phyloP scores from a whole-genome alignment of 441 rosid genomes.

The Croton setiger region DNA sequence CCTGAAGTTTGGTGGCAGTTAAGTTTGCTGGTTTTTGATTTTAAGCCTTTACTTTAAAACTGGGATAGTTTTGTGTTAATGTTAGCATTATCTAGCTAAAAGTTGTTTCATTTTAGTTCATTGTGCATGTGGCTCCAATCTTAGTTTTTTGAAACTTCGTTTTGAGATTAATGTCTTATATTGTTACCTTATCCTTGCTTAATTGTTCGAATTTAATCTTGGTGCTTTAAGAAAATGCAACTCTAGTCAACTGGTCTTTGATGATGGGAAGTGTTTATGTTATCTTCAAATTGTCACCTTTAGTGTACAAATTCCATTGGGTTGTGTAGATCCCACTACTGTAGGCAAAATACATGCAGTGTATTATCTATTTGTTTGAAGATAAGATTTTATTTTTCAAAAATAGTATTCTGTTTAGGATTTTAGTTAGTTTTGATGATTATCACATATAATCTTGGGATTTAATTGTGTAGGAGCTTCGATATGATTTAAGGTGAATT shows the following conservation, averaged over 20 bases:
- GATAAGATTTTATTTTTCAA: not conserved
- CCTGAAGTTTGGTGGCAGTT: constrained; percentile 55
- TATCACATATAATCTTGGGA: not conserved
- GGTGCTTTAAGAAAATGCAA: not conserved
- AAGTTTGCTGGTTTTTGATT: constrained; percentile 50
- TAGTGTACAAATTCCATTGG: not conserved
- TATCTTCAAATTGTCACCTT: not conserved
- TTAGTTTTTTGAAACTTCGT: constrained; percentile 18
- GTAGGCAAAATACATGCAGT: constrained; percentile 1
- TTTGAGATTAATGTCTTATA: constrained; percentile 15
- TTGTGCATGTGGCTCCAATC: constrained; percentile 27
- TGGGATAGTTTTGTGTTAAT: constrained; percentile 29
- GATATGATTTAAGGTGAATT: not conserved
- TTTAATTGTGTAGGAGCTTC: not conserved
- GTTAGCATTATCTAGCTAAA: constrained; percentile 20
- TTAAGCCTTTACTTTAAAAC: constrained; percentile 28
- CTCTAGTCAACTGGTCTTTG: not conserved
- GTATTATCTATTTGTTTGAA: not conserved
- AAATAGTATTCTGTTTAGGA: not conserved
- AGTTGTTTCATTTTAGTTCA: constrained; percentile 20
- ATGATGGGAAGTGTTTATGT: not conserved
- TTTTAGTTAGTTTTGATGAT: constrained; percentile 3
- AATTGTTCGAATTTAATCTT: not conserved
- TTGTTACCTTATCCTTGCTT: constrained; percentile 8
- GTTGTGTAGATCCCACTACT: not conserved